Evolutionary conservation across 495 filamentous ascomycete genomes (phyloP), one percentile per base, ranked within the genome.

Genomic region (Hypoxylon intermedium): DNA sequence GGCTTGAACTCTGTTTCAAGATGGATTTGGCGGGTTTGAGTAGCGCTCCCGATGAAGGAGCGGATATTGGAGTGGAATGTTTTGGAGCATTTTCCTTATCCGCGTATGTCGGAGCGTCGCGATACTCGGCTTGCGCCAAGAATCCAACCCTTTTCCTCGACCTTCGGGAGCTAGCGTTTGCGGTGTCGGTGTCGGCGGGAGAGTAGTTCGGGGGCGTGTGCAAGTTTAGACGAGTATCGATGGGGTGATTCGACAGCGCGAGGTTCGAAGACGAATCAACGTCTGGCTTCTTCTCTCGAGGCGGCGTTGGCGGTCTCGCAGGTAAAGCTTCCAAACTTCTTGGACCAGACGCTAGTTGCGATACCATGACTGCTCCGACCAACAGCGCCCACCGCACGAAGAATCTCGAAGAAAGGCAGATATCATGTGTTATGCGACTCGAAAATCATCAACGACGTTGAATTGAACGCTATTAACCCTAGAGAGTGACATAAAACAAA

Each of bases 21-120:
- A 98, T 97, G 1, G 92, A 93, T 67, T 93, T 96, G 19, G 84
- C 64, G 9, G 89, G 84, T 67, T 87, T 91, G 21, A 30, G 13
- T 28, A 78, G 79, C 45, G 87, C 81, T 65, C 81, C 85, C 21
- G 88, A 86, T 3, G 85, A 82, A 20, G 80, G 83, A 21, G 74
- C 59, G 61, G 82, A 70, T 61, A 77, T 69, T 60, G 82, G 75
- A 1, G 76, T 78, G 2, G 70, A 61, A 5, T 72, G 60, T 9
- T 73, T 69, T 26, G 72, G 68, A 33, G 74, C 73, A 51, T 77
- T 70, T 28, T 76, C 68, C 5, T 79, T 75, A 49, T 80, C 75
- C 15, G 76, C 62, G 50, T 79, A 78, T 2, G 73, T 70, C 5
- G 81, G 80, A 37, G 83, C 75, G 44, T 88, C 86, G 58, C 86